Conservation (phyloP, 2,329 filamentous ascomycete genomes). For the Sarocladium oryzae region DNA sequence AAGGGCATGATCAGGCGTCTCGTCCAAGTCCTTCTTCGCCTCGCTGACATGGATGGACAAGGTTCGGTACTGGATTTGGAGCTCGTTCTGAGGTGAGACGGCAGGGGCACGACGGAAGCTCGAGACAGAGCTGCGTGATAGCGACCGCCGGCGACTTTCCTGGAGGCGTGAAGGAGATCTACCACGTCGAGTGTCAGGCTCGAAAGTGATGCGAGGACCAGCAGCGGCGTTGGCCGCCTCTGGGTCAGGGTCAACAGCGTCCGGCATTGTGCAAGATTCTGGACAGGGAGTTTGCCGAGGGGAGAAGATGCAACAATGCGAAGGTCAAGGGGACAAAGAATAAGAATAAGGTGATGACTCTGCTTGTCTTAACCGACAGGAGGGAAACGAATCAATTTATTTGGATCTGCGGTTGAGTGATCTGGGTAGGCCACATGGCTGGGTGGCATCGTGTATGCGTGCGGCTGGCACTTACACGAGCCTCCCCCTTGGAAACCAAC, state of each 20-base stretch:
- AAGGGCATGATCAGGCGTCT: conserved; percentile 16
- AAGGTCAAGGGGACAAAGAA: not conserved
- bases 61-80: conserved; percentile 35
- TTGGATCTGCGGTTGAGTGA: too few species aligned
- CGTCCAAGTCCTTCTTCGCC: conserved; percentile 21
- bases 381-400: too few species aligned
- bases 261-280: not conserved
- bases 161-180: not conserved
- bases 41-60: conserved; percentile 33
- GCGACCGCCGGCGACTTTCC: conserved; percentile 1
- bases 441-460: too few species aligned
- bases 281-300: not conserved
- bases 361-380: too few species aligned
- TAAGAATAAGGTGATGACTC: too few species aligned
- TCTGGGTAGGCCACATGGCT: too few species aligned
- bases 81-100: conserved; percentile 5
- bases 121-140: not conserved
- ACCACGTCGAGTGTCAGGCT: not conserved
- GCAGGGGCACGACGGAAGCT: not conserved
- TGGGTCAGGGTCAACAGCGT: not conserved
- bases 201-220: conserved; percentile 1
- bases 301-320: not conserved
- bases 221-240: not conserved
- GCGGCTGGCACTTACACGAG: too few species aligned
- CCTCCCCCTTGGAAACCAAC: too few species aligned